Evolutionary conservation across 352 stramenopile species (phyloP).

Genomic region (Pythium scleroteichum): DNA sequence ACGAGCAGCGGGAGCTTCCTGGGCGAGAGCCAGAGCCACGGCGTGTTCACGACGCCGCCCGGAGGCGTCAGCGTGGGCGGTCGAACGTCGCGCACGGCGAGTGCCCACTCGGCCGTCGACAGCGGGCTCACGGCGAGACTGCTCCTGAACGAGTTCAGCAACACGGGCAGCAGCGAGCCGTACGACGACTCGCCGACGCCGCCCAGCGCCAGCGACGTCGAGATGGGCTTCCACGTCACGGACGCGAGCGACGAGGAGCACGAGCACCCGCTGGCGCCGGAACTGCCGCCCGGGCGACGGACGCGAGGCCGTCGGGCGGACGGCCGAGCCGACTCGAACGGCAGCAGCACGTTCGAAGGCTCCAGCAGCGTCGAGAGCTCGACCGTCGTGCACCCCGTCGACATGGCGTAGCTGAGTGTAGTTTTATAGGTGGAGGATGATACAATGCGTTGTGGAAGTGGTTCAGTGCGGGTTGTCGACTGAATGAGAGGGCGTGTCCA

Average conservation of each 20-base stretch:
- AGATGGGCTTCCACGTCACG: conserved; percentile 27
- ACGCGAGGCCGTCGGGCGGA: background rate
- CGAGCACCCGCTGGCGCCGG: no score
- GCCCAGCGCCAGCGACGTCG: conserved; percentile 22
- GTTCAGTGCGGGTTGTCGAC: no score
- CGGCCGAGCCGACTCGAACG: conserved; percentile 15
- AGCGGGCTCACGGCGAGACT: conserved; percentile 24
- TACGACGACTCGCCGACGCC: conserved; percentile 21
- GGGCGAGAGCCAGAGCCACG: background rate
- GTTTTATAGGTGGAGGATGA: background rate
- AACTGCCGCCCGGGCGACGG: background rate
- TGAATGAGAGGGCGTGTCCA: no score
- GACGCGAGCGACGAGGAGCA: conserved; percentile 23
- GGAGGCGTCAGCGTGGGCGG: conserved; percentile 1
- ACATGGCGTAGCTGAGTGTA: conserved; percentile 11
- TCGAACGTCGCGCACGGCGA: background rate
- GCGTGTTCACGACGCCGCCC: conserved; percentile 13
- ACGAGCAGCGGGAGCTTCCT: background rate
- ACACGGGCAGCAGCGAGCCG: conserved; percentile 21
- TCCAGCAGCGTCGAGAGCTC: conserved; percentile 24
- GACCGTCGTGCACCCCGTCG: conserved; percentile 15
- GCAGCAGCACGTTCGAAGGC: conserved; percentile 22
- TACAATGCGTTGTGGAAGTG: no score
- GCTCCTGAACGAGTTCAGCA: conserved; percentile 29
- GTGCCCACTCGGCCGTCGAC: conserved; percentile 5